Percentiles rank a stretch among this genome's conserved stretches.
Evolutionary conservation across 768 basidiomycete genomes (phyloP).

Genomic region (Boletus rex-veris): DNA sequence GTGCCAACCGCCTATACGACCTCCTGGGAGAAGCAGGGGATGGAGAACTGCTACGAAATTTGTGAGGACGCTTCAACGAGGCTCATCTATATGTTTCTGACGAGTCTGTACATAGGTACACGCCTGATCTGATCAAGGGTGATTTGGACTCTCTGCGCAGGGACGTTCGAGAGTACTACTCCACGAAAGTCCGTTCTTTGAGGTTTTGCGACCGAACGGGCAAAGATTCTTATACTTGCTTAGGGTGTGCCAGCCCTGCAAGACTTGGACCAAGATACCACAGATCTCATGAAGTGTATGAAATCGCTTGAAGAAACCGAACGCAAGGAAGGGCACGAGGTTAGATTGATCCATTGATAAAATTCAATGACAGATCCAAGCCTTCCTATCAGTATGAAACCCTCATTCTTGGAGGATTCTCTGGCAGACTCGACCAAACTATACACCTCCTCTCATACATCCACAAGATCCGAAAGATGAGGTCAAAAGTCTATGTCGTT

Average conservation of each 20-base stretch:
- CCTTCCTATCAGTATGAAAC: constrained; percentile 51
- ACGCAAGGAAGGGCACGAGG: constrained; percentile 35
- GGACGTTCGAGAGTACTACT: constrained; percentile 73
- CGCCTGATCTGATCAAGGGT: constrained; percentile 88
- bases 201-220: neutral
- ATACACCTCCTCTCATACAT: constrained; percentile 84
- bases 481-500: constrained; percentile 64
- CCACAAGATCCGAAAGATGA: constrained; percentile 66
- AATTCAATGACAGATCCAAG: neutral
- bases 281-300: constrained; percentile 95
- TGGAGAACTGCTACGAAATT: constrained; percentile 6
- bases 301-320: constrained; percentile 58
- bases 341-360: constrained; percentile 16
- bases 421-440: constrained; percentile 93
- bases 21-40: constrained; percentile 19
- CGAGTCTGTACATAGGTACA: constrained; percentile 43
- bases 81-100: neutral
- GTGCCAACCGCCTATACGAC: constrained; percentile 82
- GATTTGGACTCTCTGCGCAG: constrained; percentile 85
- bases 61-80: constrained; percentile 7
- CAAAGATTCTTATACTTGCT: neutral
- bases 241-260: constrained; percentile 67
- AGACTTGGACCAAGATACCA: constrained; percentile 78
- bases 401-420: constrained; percentile 81
- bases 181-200: constrained; percentile 42